A percentile compares a stretch with the other conserved stretches of the same genome.
Evolutionary conservation across 768 basidiomycete species (phyloP).

Genomic region (Xerocomus potaroensis): DNA sequence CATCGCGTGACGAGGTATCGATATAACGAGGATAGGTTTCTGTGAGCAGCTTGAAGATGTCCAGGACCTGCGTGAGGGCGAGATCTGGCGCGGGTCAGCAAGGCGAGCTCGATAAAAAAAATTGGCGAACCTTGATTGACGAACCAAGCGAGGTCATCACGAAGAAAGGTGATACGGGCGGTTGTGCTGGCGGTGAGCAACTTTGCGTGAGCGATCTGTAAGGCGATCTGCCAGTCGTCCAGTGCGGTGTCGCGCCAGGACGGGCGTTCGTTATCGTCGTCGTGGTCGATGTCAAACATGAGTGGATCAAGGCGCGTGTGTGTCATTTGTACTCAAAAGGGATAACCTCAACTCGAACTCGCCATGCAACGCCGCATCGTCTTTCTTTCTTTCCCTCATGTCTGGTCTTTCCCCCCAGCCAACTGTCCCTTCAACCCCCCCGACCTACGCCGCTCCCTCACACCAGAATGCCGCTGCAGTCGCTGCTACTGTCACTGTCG

Average conservation of each 20-base stretch:
- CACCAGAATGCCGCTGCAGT: constrained; percentile 19
- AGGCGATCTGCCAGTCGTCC: constrained; percentile 51
- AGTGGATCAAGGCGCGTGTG: background rate
- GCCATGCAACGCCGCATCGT: too few relatives aligned
- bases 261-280: constrained; percentile 31
- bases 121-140: constrained; percentile 50
- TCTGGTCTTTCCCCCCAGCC: background rate
- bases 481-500: constrained; percentile 22
- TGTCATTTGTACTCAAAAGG: background rate
- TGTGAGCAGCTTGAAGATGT: constrained; percentile 69
- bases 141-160: constrained; percentile 56
- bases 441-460: constrained; percentile 15
- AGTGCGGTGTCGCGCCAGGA: constrained; percentile 53
- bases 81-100: constrained; percentile 44
- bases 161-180: constrained; percentile 52
- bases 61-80: constrained; percentile 54
- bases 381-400: background rate
- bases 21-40: constrained; percentile 76
- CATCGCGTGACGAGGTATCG: constrained; percentile 65
- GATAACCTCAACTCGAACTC: constrained; percentile 1
- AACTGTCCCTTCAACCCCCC: constrained; percentile 1
- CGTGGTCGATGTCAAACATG: background rate
- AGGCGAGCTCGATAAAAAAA: background rate
- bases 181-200: constrained; percentile 54
- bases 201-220: constrained; percentile 48